Evolutionary conservation across 192 early-diverging fungal species (phyloP), one percentile per base, ranked within the genome.

Genomic region (Allomyces macrogynus): DNA sequence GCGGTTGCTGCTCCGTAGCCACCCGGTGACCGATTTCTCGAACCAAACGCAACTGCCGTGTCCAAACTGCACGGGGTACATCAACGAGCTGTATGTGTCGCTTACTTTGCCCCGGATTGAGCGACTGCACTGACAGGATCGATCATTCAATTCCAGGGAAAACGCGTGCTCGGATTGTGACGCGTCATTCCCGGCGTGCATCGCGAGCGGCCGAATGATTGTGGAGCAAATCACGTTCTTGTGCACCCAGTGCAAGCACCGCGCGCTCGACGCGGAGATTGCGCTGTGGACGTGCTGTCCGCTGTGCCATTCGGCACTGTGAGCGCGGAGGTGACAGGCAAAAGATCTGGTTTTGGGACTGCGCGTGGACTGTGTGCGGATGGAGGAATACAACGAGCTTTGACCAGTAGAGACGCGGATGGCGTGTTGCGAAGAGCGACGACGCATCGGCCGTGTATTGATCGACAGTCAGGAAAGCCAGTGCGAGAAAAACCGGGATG

Each of bases 171-270:
- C 65, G 11, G 62, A 71, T 20, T 84, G 80, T 69, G 69, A 77
- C 57, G 71, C 79, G 61, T 69, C 64, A 7, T 84, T 79, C 61
- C 78, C 81, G n/a, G 76, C 69, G 23, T 84, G 82, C 69, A 74
- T 84, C 24, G 81, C 74, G 23, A 76, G 75, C 60, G 80, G 82
- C 1, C 63, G 71, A 24, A 79, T 78, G 24, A 83, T 84, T 49
- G 69, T 78, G 24, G 82, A 84, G 23, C 66, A 71, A 5, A 71
- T 77, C 20, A 75, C 80, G 54, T 82, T 83, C 64, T 77, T 83
- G 79, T 84, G 82, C 63, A 77, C 78, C n/a, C 69, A 72, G 5
- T 84, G 82, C 71, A 82, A 82, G 67, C 80, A 83, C 63, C 71
- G 82, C 0, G 82, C 80, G 3, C 70, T 80, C 9, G 82, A 83